Percentiles rank a stretch among this genome's conserved stretches.
Evolutionary conservation across 1,284 basidiomycete genomes (phyloP).

Genomic region (Porodaedalea pini): DNA sequence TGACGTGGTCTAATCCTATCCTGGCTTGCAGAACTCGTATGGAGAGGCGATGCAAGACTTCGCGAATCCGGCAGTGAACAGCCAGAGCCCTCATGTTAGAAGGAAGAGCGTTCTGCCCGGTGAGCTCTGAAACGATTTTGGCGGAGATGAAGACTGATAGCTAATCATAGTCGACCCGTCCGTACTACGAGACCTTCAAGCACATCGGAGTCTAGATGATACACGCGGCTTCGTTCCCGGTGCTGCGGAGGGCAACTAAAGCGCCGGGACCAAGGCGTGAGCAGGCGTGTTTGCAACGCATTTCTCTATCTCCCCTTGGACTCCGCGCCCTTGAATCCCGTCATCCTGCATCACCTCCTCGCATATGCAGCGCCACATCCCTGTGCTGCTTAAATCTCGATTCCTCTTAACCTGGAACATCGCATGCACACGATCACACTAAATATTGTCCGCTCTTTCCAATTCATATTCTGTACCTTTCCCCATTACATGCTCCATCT

Average conservation of each 20-base stretch:
- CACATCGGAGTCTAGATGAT: slow-evolving; percentile 79
- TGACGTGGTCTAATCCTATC: neutral
- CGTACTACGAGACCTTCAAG: slow-evolving; percentile 84
- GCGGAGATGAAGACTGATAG: neutral
- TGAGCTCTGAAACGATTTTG: slow-evolving; percentile 33
- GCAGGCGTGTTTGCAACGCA: neutral
- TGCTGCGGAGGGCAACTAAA: neutral
- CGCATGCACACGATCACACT: neutral
- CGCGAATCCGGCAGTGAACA: slow-evolving; percentile 25
- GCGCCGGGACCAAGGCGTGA: neutral
- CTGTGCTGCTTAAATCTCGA: neutral
- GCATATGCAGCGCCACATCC: neutral
- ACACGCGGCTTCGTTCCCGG: slow-evolving; percentile 21
- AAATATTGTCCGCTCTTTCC: neutral
- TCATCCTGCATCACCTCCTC: neutral
- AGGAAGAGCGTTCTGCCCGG: slow-evolving; percentile 85
- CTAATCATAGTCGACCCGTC: slow-evolving; percentile 70
- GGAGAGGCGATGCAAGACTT: slow-evolving; percentile 25
- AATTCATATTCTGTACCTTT: neutral
- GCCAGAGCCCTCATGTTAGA: slow-evolving; percentile 67
- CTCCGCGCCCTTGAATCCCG: neutral
- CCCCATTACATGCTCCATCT: neutral
- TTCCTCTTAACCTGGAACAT: slow-evolving; percentile 6
- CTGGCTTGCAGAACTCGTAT: slow-evolving; percentile 10
- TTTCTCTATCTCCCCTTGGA: neutral